A percentile compares a stretch with the other conserved stretches of the same genome.
Evolutionary conservation across 2,329 filamentous ascomycete species (phyloP).

Genomic region (Arthrinium phaeospermum): DNA sequence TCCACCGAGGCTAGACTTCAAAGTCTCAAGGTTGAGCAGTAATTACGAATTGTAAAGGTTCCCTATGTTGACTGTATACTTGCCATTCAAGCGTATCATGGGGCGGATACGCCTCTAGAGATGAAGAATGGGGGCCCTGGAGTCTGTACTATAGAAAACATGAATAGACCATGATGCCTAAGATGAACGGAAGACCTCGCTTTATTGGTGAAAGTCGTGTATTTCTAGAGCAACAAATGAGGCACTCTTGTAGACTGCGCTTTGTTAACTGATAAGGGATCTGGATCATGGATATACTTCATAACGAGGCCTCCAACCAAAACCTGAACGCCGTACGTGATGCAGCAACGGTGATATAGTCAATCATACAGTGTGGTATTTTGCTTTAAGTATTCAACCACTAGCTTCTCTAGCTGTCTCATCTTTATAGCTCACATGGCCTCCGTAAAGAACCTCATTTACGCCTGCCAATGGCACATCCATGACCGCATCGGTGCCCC

Average conservation of each 20-base stretch:
- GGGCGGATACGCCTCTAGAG: neutral
- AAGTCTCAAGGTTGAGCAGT: slow-evolving; percentile 70
- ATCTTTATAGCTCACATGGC: slow-evolving; percentile 32
- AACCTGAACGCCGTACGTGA: neutral
- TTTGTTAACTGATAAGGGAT: neutral
- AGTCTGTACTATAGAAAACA: slow-evolving; percentile 14
- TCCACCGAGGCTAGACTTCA: slow-evolving; percentile 88
- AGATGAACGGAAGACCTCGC: neutral
- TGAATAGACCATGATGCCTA: slow-evolving; percentile 19
- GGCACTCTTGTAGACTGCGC: neutral
- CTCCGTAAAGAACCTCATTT: slow-evolving; percentile 90
- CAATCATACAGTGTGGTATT: neutral
- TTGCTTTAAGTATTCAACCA: neutral
- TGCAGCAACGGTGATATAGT: neutral
- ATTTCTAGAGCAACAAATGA: no score
- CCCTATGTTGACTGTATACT: slow-evolving; percentile 41
- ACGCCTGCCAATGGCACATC: slow-evolving; percentile 94
- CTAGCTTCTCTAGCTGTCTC: neutral
- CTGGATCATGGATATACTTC: neutral
- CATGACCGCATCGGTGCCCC: slow-evolving; percentile 95
- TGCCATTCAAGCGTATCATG: neutral
- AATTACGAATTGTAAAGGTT: slow-evolving; percentile 13
- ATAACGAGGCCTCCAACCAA: neutral
- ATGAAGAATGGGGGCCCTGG: slow-evolving; percentile 8
- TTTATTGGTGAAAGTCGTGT: neutral